Base-by-base conservation (phyloP, 2,329 filamentous ascomycete genomes). In the Talaromyces marneffei region DNA sequence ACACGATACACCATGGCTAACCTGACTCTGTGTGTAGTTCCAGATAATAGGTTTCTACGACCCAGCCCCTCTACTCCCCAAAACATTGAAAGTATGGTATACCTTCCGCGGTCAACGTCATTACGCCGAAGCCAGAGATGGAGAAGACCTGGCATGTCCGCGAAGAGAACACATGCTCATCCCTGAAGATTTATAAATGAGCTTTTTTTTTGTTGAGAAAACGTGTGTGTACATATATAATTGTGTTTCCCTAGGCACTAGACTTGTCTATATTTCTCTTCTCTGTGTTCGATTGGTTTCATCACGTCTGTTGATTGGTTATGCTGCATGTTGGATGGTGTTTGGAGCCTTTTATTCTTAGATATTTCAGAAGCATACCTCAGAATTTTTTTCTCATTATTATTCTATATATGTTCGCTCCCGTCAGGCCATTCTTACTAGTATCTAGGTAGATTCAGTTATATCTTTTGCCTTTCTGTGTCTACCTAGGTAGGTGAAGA, bases 31-130 rank as follows among this genome's bases (percentile, higher is more conserved):
- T 10, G 29, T 14, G 25, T 62, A 78, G 77, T 75, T 73, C 61
- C 70, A 77, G 64, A 73, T 78, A 20, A 63, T 77, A 18, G 77
- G 77, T 0, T 79, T 79, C 67, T 69, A 77, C 59, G 77, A 79
- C 53, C 77, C 77, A 20, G 75, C 75, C 5, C 77, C 77, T 27
- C 68, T 78, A 20, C 63, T 72, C 39, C 71, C 73, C 18, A 79
- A 79, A 65, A 69, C 62, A 20, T 62, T 79, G 63, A 74, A 69
- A 64, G 70, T 79, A 48, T 73, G 75, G 72, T 79, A 79, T 63
- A 68, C 48, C n/a, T 79, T 77, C 66, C 69, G 69, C 44, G 72
- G 72, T 2, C 70, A 66, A 44, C 71, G 73, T 29, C 76, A 78
- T 65, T 70, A 71, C 20, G 71, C 74, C 44, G 75, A 78, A 61